A percentile compares a stretch with the other conserved stretches of the same genome.
These are phyloP conservation scores for Leishmania gerbilli DNA, from an alignment of 208 protist genomes.

Conservation along the genomic window DNA sequence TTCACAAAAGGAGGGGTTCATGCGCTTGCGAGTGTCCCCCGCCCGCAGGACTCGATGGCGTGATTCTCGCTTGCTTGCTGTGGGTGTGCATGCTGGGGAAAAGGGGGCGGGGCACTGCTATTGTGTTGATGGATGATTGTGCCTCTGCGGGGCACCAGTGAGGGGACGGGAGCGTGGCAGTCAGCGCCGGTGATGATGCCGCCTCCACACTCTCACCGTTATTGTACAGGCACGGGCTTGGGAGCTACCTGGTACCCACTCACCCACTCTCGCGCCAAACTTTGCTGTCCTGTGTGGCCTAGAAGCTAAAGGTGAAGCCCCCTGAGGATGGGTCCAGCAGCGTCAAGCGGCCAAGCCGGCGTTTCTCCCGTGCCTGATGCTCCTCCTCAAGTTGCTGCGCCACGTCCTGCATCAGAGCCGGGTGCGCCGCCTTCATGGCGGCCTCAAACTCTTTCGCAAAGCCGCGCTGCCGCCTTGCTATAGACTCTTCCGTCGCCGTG, in stretches of 20 bases:
- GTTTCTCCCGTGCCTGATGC: slow-evolving; percentile 49
- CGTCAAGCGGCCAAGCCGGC: slow-evolving; percentile 41
- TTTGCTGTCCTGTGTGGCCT: background rate
- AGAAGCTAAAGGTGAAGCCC: slow-evolving; percentile 83
- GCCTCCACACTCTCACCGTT: background rate
- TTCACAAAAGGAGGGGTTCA: background rate
- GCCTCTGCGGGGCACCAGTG: background rate
- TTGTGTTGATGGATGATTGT: background rate
- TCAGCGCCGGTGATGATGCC: background rate
- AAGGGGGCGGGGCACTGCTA: background rate
- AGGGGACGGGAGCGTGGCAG: background rate
- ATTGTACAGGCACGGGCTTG: background rate
- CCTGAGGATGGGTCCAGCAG: slow-evolving; percentile 59
- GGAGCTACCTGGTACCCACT: background rate
- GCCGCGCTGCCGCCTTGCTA: slow-evolving; percentile 38
- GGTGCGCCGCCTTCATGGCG: slow-evolving; percentile 58
- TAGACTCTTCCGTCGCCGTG: slow-evolving; percentile 43
- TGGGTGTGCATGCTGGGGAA: background rate
- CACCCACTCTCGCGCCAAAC: background rate
- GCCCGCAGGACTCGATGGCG: background rate
- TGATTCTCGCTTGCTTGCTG: background rate
- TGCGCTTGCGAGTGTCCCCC: background rate
- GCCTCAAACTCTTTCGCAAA: slow-evolving; percentile 73
- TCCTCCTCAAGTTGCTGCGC: slow-evolving; percentile 58
- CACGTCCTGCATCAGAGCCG: slow-evolving; percentile 56